Evolutionary conservation across 805 yeast genomes (phyloP).

Genomic region (Wickerhamomyces sydowiorum): DNA sequence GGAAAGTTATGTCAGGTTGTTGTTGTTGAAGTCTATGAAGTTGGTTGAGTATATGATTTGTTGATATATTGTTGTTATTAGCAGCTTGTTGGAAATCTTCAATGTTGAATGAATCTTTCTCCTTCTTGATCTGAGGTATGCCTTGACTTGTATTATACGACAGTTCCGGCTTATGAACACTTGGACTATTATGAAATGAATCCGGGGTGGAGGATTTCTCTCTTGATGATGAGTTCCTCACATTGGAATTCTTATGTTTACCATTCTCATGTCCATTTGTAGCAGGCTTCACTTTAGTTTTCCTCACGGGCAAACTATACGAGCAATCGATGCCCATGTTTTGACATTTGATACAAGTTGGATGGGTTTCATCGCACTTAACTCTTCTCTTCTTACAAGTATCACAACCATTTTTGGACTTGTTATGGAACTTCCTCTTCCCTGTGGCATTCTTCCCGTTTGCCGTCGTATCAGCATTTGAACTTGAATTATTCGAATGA

Average conservation of each 20-base stretch:
- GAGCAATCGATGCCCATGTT: conserved; percentile 77
- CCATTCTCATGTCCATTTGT: conserved; percentile 5
- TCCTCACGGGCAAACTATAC: conserved; percentile 34
- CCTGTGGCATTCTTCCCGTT: conserved; percentile 42
- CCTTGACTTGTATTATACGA: not conserved
- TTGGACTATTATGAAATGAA: not conserved
- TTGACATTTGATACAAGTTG: conserved; percentile 71
- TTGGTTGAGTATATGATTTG: conserved; percentile 17
- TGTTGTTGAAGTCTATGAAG: conserved; percentile 9
- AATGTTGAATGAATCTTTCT: not conserved
- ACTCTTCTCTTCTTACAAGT: conserved; percentile 88
- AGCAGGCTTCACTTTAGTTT: conserved; percentile 5
- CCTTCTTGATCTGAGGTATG: not conserved
- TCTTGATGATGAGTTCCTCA: not conserved
- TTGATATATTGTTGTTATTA: conserved; percentile 12
- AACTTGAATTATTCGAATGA: not conserved
- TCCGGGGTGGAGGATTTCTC: not conserved
- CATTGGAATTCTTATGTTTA: too few species aligned
- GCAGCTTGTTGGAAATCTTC: not conserved
- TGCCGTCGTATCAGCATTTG: not conserved
- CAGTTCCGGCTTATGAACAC: not conserved
- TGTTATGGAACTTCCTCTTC: conserved; percentile 83
- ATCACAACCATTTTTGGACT: conserved; percentile 83
- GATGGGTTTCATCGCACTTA: conserved; percentile 86
- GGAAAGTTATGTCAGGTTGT: conserved; percentile 2